Base-by-base conservation (phyloP, 331 rosid species). In the Arachis monticola region DNA sequence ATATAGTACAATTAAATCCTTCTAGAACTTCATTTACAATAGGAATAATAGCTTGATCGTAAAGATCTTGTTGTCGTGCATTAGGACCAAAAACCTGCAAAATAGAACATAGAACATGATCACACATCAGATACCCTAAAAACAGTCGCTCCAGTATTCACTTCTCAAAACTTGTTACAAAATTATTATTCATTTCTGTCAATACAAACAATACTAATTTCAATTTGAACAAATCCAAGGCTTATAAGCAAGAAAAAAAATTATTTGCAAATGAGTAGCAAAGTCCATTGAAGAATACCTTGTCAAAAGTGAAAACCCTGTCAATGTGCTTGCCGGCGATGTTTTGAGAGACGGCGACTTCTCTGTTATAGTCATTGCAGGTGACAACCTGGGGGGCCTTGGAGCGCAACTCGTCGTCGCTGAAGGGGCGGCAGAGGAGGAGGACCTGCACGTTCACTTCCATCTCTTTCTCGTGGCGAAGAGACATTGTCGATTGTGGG, bases 391-490 rank as follows among this genome's bases (percentile, higher is more conserved):
- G 96, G 40, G 97, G 97, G 1, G 92, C 97, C 64, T 92, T 92
- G 61, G 82, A 87, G n/a, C 97, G 86, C 82, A 90, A 81, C 84
- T 92, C 97, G 3, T 92, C 97, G 5, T 90, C 96, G 13, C 93
- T 92, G 60, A 92, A 90, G n/a, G 97, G 96, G 83, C 96, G 90
- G 91, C 97, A 92, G 53, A 94, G 93, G 52, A 92, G 96, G 59
- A 92, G 96, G 52, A 92, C 97, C 73, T 90, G 97, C 71, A 92
- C 97, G 72, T 92, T 92, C 44, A 92, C 97, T 35, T 96, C 96
- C 74, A 90, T 92, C 83, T 90, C 97, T 80, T 88, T 92, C 82
- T 88, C 97, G 51, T 82, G 91, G 59, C 95, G 96, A 35, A 81
- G 83, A 11, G 97, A 86, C 98, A 93, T 93, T 80, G 70, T 86